Conservation (phyloP, 2,329 filamentous ascomycete species). For the Xylaria sp. region DNA sequence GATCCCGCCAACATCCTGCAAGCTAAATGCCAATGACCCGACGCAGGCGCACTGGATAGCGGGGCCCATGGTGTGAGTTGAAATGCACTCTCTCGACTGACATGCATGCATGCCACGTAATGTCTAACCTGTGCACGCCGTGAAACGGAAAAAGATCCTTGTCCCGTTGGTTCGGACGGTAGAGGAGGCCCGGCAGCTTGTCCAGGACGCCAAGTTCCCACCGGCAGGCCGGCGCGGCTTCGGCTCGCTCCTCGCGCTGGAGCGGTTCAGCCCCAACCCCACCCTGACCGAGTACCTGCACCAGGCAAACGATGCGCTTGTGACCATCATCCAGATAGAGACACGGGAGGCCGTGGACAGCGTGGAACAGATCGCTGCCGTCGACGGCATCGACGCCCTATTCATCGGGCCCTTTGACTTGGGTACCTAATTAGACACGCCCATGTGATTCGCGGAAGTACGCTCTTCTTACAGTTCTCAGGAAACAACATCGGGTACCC, state of each 20-base stretch:
- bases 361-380: not conserved
- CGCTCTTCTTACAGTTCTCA: not conserved
- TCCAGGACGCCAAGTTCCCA: not conserved
- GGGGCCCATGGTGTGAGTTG: not conserved
- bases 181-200: not conserved
- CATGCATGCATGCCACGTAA: too few relatives aligned
- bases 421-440: too few relatives aligned
- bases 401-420: constrained; percentile 4
- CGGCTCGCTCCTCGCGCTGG: not conserved
- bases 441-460: too few relatives aligned
- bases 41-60: constrained; percentile 1
- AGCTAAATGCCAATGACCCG: too few relatives aligned
- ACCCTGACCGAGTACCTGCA: constrained; percentile 1
- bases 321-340: constrained; percentile 4
- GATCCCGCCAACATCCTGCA: too few relatives aligned
- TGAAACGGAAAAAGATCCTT: too few relatives aligned
- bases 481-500: constrained; percentile 2
- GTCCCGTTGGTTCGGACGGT: not conserved
- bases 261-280: not conserved
- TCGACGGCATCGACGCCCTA: not conserved
- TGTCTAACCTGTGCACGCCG: too few relatives aligned
- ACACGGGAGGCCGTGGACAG: not conserved
- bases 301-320: not conserved
- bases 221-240: not conserved
- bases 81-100: too few relatives aligned